Base-by-base conservation (phyloP, 805 yeast species). In the Cyberlindnera galapagoensis region DNA sequence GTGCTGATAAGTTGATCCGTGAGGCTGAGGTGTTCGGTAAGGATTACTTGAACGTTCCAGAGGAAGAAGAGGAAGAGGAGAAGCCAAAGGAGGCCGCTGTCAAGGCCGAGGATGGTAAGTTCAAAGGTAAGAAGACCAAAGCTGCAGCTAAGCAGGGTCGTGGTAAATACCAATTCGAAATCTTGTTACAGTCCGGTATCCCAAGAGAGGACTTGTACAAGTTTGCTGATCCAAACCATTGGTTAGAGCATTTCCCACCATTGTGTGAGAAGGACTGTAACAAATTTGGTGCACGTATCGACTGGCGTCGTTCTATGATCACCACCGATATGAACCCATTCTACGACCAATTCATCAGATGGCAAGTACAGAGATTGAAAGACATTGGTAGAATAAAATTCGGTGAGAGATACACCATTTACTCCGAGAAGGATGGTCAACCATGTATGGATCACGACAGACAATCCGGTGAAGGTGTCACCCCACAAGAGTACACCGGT, bases 391-490 rank as follows among this genome's bases (percentile, higher is more conserved):
- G 86, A 65, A 87, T 92, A 65, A 92, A 90, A 68, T 92, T 92
- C 49, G 98, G 98, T 61, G 94, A 90, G 68, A 80, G 98, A 66
- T 85, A 87, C 69, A 92, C 98, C 46, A 85, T 92, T 52, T 92
- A 85, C 65, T 88, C 97, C 25, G 95, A 87, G 57, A 90, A 84
- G 65, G 98, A 92, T 63, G 97, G 97, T 44, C 98, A 92, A 69
- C 94, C 98, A 24, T 92, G 98, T 71, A 88, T 92, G 90, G 98
- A 92, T 62, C 98, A 92, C 62, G 98, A 92, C 63, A 80, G 98
- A 71, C 82, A 74, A 61, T 75, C 90, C 30, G 98, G 98, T 57
- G 98, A 92, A 67, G 97, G 94, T 60, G 92, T 92, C 26, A 73
- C 80, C 46, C 97, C 98, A 25, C 97, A 92, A 65, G 98, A 92